Conservation (phyloP, 768 basidiomycete species). For the Leccinum subgranulosum region DNA sequence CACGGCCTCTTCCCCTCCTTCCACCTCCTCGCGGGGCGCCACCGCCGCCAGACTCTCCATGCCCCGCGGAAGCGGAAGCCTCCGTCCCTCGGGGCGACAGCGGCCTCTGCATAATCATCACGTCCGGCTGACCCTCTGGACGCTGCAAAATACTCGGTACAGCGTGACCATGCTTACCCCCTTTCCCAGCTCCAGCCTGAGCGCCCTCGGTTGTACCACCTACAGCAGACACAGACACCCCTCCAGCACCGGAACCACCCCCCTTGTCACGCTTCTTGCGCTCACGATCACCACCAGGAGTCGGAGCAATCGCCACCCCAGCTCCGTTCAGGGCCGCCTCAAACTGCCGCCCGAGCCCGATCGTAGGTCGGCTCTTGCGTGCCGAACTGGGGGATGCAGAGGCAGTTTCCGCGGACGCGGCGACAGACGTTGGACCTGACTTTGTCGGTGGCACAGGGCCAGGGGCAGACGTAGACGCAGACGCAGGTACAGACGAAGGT, state of each 20-base stretch:
- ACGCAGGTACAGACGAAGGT: not conserved
- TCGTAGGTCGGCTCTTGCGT: slow-evolving; percentile 52
- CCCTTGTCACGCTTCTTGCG: slow-evolving; percentile 37
- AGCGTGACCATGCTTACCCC: slow-evolving; percentile 12
- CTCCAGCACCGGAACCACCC: slow-evolving; percentile 9
- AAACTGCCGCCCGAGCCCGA: slow-evolving; percentile 66
- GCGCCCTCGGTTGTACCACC: slow-evolving; percentile 1
- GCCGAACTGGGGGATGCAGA: slow-evolving; percentile 23
- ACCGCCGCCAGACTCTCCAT: not conserved
- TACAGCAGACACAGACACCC: slow-evolving; percentile 3
- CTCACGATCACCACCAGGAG: slow-evolving; percentile 18
- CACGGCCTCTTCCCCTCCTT: slow-evolving; percentile 30
- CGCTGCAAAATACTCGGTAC: slow-evolving; percentile 27
- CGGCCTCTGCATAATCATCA: slow-evolving; percentile 10
- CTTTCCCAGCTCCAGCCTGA: not conserved
- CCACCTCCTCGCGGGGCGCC: slow-evolving; percentile 17
- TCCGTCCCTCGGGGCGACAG: slow-evolving; percentile 14
- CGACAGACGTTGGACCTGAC: not conserved
- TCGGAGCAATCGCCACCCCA: slow-evolving; percentile 39
- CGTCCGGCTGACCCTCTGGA: slow-evolving; percentile 13
- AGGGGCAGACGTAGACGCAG: not conserved
- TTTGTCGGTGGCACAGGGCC: not conserved
- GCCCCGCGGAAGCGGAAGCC: not conserved
- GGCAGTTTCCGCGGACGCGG: not conserved
- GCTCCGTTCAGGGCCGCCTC: slow-evolving; percentile 70